Evolutionary conservation across 2,329 filamentous ascomycete species (phyloP).

Genomic region (Proliferodiscus dingleyae): DNA sequence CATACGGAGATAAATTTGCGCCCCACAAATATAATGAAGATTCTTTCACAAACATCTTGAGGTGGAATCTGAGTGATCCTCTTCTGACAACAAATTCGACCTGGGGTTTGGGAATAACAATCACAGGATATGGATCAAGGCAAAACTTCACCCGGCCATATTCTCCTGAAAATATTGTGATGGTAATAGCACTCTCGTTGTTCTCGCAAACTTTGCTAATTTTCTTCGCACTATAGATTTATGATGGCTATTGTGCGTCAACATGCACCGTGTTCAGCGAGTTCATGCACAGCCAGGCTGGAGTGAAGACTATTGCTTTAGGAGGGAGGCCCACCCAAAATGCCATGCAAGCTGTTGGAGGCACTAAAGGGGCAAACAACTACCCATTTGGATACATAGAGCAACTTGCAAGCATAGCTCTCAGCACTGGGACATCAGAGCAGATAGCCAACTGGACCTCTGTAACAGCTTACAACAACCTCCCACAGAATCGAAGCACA

Average conservation of each 20-base stretch:
- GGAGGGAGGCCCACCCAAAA: constrained; percentile 51
- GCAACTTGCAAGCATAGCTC: constrained; percentile 10
- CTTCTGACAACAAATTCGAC: constrained; percentile 16
- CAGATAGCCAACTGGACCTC: constrained; percentile 12
- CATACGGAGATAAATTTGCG: constrained; percentile 20
- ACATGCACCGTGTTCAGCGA: constrained; percentile 55
- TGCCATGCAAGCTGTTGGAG: constrained; percentile 60
- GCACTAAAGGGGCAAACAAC: constrained; percentile 50
- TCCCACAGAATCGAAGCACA: constrained; percentile 19
- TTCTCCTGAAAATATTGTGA: constrained; percentile 36
- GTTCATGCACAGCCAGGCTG: constrained; percentile 44
- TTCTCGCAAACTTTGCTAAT: not conserved
- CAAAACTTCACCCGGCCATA: constrained; percentile 33
- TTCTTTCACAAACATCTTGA: constrained; percentile 15
- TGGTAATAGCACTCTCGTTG: constrained; percentile 33
- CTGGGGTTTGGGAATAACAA: constrained; percentile 24
- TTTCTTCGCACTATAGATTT: constrained; percentile 1
- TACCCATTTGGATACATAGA: constrained; percentile 17
- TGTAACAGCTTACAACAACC: constrained; percentile 9
- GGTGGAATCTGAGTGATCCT: constrained; percentile 24
- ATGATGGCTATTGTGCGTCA: constrained; percentile 54
- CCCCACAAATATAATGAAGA: constrained; percentile 16
- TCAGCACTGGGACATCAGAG: constrained; percentile 10
- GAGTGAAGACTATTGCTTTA: constrained; percentile 50
- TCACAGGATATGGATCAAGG: constrained; percentile 31